phyloP scores from a whole-genome alignment of 2,329 filamentous ascomycete genomes.

The Nakataea oryzae region DNA sequence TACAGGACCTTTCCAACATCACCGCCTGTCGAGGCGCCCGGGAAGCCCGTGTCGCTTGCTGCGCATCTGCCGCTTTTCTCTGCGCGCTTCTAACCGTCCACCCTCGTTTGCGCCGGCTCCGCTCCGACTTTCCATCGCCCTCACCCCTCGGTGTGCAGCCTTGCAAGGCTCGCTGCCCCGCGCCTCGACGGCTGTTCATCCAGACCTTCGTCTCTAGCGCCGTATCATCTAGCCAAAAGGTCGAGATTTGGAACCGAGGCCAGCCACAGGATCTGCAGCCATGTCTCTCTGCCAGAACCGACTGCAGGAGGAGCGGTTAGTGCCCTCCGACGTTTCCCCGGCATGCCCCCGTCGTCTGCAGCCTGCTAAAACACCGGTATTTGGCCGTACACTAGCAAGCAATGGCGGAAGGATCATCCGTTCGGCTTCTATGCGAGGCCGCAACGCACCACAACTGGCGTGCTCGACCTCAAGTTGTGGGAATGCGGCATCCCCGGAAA shows the following conservation, averaged over 20 bases:
- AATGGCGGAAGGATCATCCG: slow-evolving; percentile 93
- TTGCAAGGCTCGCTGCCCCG: background rate
- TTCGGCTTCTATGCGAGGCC: slow-evolving; percentile 97
- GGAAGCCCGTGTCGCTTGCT: background rate
- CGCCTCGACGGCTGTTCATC: background rate
- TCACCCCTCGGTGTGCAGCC: background rate
- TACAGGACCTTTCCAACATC: background rate
- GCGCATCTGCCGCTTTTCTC: background rate
- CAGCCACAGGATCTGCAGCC: slow-evolving; percentile 7
- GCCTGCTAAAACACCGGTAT: slow-evolving; percentile 1
- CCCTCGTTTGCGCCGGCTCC: background rate
- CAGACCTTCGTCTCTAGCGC: background rate
- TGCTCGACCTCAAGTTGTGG: slow-evolving; percentile 90
- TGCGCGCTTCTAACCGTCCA: background rate
- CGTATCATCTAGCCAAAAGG: background rate
- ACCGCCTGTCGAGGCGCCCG: background rate
- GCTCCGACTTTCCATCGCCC: background rate
- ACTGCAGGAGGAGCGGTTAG: slow-evolving; percentile 77
- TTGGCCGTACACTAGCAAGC: slow-evolving; percentile 51
- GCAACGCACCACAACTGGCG: slow-evolving; percentile 64
- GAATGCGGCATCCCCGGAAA: slow-evolving; percentile 95
- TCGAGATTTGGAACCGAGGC: background rate
- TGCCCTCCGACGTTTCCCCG: slow-evolving; percentile 5
- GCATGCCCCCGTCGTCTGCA: background rate
- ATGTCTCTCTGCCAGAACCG: slow-evolving; percentile 89